Conservation (phyloP, 2,329 filamentous ascomycete species). For the Cladosporium sp. region DNA sequence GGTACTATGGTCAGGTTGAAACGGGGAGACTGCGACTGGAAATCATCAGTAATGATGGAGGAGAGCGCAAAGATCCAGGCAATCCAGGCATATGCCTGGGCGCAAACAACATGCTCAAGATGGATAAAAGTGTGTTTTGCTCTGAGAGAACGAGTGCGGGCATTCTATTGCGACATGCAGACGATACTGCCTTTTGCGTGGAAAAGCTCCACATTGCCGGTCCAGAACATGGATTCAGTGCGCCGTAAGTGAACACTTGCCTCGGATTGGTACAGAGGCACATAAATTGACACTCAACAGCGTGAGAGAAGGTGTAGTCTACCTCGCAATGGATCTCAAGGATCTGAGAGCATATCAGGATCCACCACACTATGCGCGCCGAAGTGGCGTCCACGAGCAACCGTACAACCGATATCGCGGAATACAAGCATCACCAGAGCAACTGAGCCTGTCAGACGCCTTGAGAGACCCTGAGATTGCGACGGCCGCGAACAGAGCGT, state of each 20-base stretch:
- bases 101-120: conserved; percentile 76
- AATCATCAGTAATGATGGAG: conserved; percentile 83
- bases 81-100: conserved; percentile 51
- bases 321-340: conserved; percentile 79
- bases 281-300: conserved; percentile 41
- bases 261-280: neutral
- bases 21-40: conserved; percentile 79
- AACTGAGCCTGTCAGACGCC: conserved; percentile 28
- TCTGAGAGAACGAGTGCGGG: conserved; percentile 86
- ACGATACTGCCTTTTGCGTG: conserved; percentile 73
- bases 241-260: conserved; percentile 64
- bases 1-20: conserved; percentile 81
- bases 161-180: conserved; percentile 76
- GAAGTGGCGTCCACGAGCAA: conserved; percentile 21
- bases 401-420: conserved; percentile 21
- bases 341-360: conserved; percentile 57
- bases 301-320: conserved; percentile 87
- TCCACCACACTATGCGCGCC: conserved; percentile 20
- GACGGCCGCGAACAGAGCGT: conserved; percentile 14
- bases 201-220: conserved; percentile 86
- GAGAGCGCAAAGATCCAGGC: conserved; percentile 54
- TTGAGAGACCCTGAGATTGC: conserved; percentile 28
- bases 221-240: conserved; percentile 74
- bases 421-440: conserved; percentile 25
- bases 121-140: conserved; percentile 83